Percentiles rank a stretch among this genome's conserved stretches.
Evolutionary conservation across 768 basidiomycete genomes (phyloP).

Genomic region (Leccinellum luteum): DNA sequence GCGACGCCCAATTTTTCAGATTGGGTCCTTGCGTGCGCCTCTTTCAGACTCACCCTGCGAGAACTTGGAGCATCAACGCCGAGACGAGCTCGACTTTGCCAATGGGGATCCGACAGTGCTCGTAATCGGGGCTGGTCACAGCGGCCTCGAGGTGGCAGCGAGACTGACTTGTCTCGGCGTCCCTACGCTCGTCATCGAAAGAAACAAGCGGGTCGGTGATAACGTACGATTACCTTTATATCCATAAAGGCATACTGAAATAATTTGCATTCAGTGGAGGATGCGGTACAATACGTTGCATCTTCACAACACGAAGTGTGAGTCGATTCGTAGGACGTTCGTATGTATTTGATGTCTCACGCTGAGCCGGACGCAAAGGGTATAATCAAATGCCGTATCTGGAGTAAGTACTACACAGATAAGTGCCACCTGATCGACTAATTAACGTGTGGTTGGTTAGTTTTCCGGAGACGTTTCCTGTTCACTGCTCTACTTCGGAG

Average conservation of each 20-base stretch:
- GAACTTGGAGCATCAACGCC: slow-evolving; percentile 48
- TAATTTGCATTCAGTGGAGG: slow-evolving; percentile 40
- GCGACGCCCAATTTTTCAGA: slow-evolving; percentile 6
- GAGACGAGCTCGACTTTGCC: slow-evolving; percentile 40
- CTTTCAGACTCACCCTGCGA: slow-evolving; percentile 38
- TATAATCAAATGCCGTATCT: slow-evolving; percentile 53
- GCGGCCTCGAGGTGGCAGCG: slow-evolving; percentile 61
- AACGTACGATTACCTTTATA: slow-evolving; percentile 19
- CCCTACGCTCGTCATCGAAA: slow-evolving; percentile 52
- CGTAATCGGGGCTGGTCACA: slow-evolving; percentile 64
- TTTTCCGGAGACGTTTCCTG: slow-evolving; percentile 54
- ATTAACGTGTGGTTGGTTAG: slow-evolving; percentile 23
- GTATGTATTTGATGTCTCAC: neutral
- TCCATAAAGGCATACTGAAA: neutral
- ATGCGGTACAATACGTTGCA: slow-evolving; percentile 54
- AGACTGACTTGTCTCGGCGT: slow-evolving; percentile 59
- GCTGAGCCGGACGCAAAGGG: slow-evolving; percentile 34
- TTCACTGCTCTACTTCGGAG: slow-evolving; percentile 50
- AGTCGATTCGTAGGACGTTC: slow-evolving; percentile 17
- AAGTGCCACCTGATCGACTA: neutral
- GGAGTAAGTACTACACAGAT: slow-evolving; percentile 37
- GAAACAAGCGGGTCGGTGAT: slow-evolving; percentile 50
- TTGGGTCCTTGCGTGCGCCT: slow-evolving; percentile 40
- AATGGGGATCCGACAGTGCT: slow-evolving; percentile 54
- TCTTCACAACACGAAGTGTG: slow-evolving; percentile 51